phyloP scores from a whole-genome alignment of 352 stramenopile species.

The Phytophthora crassamura region DNA sequence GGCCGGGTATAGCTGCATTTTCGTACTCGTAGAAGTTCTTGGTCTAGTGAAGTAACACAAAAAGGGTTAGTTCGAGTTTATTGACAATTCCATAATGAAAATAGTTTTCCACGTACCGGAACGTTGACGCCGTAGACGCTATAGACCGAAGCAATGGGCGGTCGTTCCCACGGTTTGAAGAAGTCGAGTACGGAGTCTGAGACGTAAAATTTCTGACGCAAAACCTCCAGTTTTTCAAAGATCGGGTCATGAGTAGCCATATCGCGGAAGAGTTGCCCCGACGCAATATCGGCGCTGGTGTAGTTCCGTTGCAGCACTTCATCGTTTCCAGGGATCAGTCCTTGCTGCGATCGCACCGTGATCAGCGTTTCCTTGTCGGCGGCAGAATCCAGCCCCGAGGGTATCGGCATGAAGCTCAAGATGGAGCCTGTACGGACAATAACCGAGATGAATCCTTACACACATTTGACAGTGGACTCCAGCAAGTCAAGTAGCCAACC shows the following conservation, averaged over 20 bases:
- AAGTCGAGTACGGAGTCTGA: conserved; percentile 71
- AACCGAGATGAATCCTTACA: background rate
- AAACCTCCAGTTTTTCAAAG: conserved; percentile 64
- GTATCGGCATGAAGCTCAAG: conserved; percentile 74
- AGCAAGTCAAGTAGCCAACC: background rate
- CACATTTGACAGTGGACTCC: too few species aligned
- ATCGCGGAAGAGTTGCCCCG: conserved; percentile 73
- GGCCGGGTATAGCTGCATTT: conserved; percentile 47
- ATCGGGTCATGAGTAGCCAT: conserved; percentile 67
- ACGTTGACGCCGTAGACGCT: conserved; percentile 82
- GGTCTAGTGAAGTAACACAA: conserved; percentile 39
- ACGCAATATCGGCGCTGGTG: conserved; percentile 71
- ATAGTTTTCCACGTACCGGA: conserved; percentile 43
- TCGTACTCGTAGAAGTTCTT: conserved; percentile 81
- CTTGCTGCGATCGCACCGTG: conserved; percentile 48
- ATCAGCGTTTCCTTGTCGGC: conserved; percentile 69
- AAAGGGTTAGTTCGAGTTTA: background rate
- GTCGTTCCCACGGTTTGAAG: conserved; percentile 65
- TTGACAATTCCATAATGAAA: background rate
- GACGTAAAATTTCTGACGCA: conserved; percentile 72
- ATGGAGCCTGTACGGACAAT: conserved; percentile 52
- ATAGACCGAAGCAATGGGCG: conserved; percentile 79
- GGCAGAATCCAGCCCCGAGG: conserved; percentile 51
- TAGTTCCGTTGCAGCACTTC: conserved; percentile 54
- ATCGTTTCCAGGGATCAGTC: conserved; percentile 20